Base-by-base conservation (phyloP, 345 rosid genomes). In the Anacardium occidentale region DNA sequence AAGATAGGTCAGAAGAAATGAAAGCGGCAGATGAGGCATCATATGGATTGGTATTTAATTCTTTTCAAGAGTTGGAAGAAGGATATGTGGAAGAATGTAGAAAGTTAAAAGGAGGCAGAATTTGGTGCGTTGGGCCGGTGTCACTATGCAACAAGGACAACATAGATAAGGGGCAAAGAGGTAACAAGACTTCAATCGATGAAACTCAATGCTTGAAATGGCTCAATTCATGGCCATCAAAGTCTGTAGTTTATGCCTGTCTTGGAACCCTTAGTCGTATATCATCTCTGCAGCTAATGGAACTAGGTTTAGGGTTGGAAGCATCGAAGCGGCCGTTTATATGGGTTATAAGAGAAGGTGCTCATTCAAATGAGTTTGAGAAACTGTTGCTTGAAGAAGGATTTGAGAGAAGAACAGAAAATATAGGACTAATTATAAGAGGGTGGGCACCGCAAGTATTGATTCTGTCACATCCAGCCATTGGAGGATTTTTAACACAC, bases 101-200 rank as follows among this genome's bases (percentile, higher is more conserved):
- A 24, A 53, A 52, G 48, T 12, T 22, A 8, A 52, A 9, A 26
- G 51, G 51, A 21, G 69, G 44, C 2, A 54, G 63, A 21, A 51
- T 63, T 13, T 72, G 75, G 75, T 72, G 69, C 14, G 44, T 72
- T 15, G 75, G 75, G 14, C 75, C 75, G 1, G 69, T 72, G 17
- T 72, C 69, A 1, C 56, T 52, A 21, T 52, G 47, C 54, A 62
- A 72, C 69, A 51, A 63, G 15, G 60, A 62, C 21, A 24, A 14
- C 22, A 20, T 62, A 2, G 69, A 63, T 18, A 62, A 63, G 69
- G 22, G 42, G 37, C 34, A 61, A 17, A 52, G 75, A 40, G 51
- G 68, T 18, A 61, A 37, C 51, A 37, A 57, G n/a, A 10, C 64
- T 12, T 37, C 42, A 18, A 7, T 44, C 7, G 37, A 42, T 40